Percentiles rank a stretch among this genome's conserved stretches.
Evolutionary conservation across 2,329 filamentous ascomycete genomes (phyloP).

Genomic region (Cladosporium sp.): DNA sequence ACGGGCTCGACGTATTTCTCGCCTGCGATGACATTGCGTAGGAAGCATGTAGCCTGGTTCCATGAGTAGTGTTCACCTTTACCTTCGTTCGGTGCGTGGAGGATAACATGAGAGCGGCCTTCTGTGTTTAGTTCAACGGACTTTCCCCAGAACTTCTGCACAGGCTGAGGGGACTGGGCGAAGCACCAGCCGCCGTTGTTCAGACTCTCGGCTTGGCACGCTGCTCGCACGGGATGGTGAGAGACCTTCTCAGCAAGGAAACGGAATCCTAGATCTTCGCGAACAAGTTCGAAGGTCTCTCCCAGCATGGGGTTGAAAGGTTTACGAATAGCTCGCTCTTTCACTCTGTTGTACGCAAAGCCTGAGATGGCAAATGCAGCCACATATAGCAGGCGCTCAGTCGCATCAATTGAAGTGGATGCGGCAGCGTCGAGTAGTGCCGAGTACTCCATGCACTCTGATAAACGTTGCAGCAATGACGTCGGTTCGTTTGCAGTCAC

Average conservation of each 20-base stretch:
- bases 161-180: constrained; percentile 81
- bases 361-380: constrained; percentile 88
- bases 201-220: constrained; percentile 78
- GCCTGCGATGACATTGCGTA: constrained; percentile 94
- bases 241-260: constrained; percentile 94
- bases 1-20: constrained; percentile 98
- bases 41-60: constrained; percentile 83
- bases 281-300: constrained; percentile 90
- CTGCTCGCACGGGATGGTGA: constrained; percentile 88
- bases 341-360: constrained; percentile 78
- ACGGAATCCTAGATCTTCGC: constrained; percentile 83
- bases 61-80: constrained; percentile 76
- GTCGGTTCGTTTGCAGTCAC: constrained; percentile 93
- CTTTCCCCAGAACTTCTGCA: constrained; percentile 99
- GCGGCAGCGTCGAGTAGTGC: constrained; percentile 77
- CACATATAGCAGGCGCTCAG: constrained; percentile 79
- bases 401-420: constrained; percentile 46
- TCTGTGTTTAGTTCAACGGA: constrained; percentile 92
- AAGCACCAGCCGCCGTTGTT: constrained; percentile 74
- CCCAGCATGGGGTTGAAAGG: constrained; percentile 97
- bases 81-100: constrained; percentile 65
- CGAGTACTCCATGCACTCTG: constrained; percentile 90
- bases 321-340: constrained; percentile 90
- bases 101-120: constrained; percentile 75
- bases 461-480: constrained; percentile 82